Base-by-base conservation (phyloP, 108 stramenopile species). In the Cyclotella kingstonii region DNA sequence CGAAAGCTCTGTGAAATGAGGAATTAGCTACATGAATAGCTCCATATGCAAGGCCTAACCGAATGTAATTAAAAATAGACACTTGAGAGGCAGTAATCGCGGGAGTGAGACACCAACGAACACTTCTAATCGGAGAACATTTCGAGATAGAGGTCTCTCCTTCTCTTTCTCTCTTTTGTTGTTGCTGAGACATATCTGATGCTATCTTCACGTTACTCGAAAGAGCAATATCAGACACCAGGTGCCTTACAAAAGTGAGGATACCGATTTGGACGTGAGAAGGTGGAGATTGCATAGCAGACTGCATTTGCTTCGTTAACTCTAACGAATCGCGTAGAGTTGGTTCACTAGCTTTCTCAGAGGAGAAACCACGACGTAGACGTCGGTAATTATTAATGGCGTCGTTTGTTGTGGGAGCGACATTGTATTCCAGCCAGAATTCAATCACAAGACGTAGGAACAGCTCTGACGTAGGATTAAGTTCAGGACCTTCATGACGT, bases 391-490 rank as follows among this genome's bases (percentile, higher is more conserved):
- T 53, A 17, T 14, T 19, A 4, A 69, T 27, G 22, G 54, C 72
- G 33, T 63, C 62, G 6, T 38, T 14, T 21, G 56, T 75, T 1
- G 71, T 74, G 10, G 78, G 54, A 15, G 49, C 21, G 5, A 51
- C 50, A 49, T 73, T 73, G 17, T 73, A 75, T 17, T 81, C 64
- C 19, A 94, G 27, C 93, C 93, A 94, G 10, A 91, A 64, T 38
- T 81, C 83, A 31, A 86, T 73, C 5, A 85, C 55, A 5, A 89
- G 63, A 17, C 87, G 82, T 19, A 94, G 42, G 53, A 94, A 94
- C 29, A 87, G 35, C 55, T 89, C 87, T n/a, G 84, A 74, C 3
- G 33, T 48, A 14, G 46, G 55, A 63, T 62, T 43, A n/a, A 51
- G 18, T 18, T 17, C 19, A 21, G 6, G 8, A 25, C 46, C 9